Percentiles rank a stretch among this genome's conserved stretches.
Conservation (phyloP, 2,329 filamentous ascomycete species). For the Alternaria solani region DNA sequence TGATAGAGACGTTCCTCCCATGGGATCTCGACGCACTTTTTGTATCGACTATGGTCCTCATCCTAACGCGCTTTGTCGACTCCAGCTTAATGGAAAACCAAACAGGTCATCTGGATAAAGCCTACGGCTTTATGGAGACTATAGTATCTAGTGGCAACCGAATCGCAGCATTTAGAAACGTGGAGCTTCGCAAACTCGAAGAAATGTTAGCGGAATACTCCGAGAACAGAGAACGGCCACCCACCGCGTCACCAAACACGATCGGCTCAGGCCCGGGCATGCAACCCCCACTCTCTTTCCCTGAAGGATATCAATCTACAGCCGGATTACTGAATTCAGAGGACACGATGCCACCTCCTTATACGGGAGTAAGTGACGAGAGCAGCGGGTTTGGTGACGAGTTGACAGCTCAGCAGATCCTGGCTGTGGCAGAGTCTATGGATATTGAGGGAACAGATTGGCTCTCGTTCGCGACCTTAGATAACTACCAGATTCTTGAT, state of each 20-base stretch:
- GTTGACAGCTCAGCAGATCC: slow-evolving; percentile 57
- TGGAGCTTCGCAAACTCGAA: slow-evolving; percentile 58
- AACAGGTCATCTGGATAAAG: slow-evolving; percentile 52
- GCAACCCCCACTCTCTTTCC: background rate
- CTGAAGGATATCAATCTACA: background rate
- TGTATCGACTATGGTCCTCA: slow-evolving; percentile 54
- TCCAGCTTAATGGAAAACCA: slow-evolving; percentile 48
- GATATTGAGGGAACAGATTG: slow-evolving; percentile 56
- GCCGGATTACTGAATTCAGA: background rate
- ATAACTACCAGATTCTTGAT: slow-evolving; percentile 46
- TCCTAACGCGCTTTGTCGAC: slow-evolving; percentile 48
- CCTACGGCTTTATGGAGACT: slow-evolving; percentile 57
- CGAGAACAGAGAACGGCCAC: slow-evolving; percentile 3
- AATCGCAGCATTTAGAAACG: slow-evolving; percentile 55
- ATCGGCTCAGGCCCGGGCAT: background rate
- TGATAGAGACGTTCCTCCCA: slow-evolving; percentile 59
- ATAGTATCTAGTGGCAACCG: slow-evolving; percentile 58
- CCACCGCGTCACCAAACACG: background rate
- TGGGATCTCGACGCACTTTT: slow-evolving; percentile 59
- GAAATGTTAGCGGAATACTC: slow-evolving; percentile 49
- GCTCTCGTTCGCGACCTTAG: slow-evolving; percentile 57
- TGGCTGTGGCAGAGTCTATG: slow-evolving; percentile 60
- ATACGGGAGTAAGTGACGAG: slow-evolving; percentile 31
- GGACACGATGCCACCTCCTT: slow-evolving; percentile 21
- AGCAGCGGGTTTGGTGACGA: slow-evolving; percentile 46